Evolutionary conservation across 345 rosid species (phyloP), one percentile per base, ranked within the genome.

Genomic region (Euphorbia pulcherrima): DNA sequence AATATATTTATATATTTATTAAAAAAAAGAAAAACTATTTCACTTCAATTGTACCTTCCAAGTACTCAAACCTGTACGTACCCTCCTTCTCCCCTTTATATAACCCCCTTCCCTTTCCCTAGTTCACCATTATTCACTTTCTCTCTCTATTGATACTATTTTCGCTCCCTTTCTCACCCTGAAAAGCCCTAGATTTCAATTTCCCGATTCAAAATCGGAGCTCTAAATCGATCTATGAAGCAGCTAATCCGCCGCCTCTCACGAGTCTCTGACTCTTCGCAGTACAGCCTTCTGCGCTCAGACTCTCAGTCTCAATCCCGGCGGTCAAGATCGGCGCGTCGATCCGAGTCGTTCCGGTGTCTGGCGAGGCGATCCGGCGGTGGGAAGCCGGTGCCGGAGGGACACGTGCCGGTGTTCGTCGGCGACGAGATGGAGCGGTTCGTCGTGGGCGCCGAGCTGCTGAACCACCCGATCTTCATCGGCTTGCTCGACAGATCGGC

Each of bases 381-480:
- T 24, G 77, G 57, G n/a, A 71, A 60, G 1, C 52, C 82, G 0
- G 97, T 90, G 23, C 97, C 98, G 4, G 80, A 82, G 35, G 99
- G 99, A 2, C 84, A 88, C 82, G 85, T 95, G 1, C 96, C 97
- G 51, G 91, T 95, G 6, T 88, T 82, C 78, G 99, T 95, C 16
- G 99, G 99, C 1, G 97, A 88, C 44, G 97, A 90, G 81, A 88
- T 88, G 96, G 96, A 90, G 80, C 78, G 94, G 79, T 95, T 95
- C 77, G 78, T 84, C 1, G 92, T 95, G 20, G 82, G 82, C 76
- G 96, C 99, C 0, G 96, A 88, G 87, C 73, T 94, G 28, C 84
- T 94, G 21, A 89, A 87, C 83, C 99, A 91, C 17, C 99, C 99
- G 60, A 81, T 86, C 20, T 88, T 94, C 68, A 72, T 85, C 57